Percentiles rank a stretch among this genome's conserved stretches.
phyloP scores from a whole-genome alignment of 129 eudicot species.

The Dittrichia graveolens region DNA sequence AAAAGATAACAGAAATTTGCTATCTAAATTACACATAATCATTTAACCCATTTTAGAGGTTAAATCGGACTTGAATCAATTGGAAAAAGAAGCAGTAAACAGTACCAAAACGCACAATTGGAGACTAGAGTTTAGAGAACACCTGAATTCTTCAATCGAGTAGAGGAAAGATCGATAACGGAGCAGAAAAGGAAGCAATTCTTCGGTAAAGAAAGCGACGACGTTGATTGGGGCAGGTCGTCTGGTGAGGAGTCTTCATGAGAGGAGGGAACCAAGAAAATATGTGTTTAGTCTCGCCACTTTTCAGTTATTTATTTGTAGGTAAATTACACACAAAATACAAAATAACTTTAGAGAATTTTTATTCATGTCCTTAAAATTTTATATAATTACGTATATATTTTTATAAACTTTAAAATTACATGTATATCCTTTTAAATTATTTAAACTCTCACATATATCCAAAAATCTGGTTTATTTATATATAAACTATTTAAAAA shows the following conservation, averaged over 20 bases:
- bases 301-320: too few relatives aligned
- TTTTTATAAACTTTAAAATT: too few relatives aligned
- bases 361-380: too few relatives aligned
- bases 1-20: neutral
- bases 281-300: neutral
- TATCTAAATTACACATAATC: conserved; percentile 6
- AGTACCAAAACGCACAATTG: conserved; percentile 17
- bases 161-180: neutral
- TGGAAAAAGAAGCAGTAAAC: conserved; percentile 8
- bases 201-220: neutral
- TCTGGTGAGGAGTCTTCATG: conserved; percentile 1
- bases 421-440: too few relatives aligned
- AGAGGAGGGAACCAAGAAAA: conserved; percentile 21
- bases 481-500: too few relatives aligned
- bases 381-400: too few relatives aligned
- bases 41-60: neutral
- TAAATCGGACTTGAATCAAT: neutral
- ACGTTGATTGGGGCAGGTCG: conserved; percentile 26
- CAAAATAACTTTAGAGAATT: too few relatives aligned
- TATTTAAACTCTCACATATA: too few relatives aligned
- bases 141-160: conserved; percentile 11
- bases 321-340: too few relatives aligned
- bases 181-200: conserved; percentile 10
- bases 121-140: neutral
- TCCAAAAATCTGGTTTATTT: too few relatives aligned